Conservation (phyloP, 2,329 filamentous ascomycete genomes). For the Neonectria neomacrospora region DNA sequence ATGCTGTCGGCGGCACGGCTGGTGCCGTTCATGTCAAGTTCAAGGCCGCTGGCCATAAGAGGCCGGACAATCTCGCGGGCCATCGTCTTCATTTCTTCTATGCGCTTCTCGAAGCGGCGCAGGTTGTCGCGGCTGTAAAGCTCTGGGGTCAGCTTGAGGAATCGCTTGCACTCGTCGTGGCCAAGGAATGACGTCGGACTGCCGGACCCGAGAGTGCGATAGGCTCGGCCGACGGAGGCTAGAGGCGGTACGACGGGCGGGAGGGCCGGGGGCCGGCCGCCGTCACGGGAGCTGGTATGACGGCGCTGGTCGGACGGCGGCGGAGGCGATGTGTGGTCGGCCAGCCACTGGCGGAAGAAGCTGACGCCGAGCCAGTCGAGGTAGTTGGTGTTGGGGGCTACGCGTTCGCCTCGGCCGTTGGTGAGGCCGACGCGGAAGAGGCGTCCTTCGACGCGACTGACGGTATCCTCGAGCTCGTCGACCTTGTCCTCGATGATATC, state of each 20-base stretch:
- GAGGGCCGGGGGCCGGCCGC: conserved; percentile 46
- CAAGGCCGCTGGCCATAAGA: conserved; percentile 85
- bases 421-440: conserved; percentile 85
- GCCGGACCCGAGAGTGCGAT: conserved; percentile 77
- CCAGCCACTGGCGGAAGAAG: conserved; percentile 92
- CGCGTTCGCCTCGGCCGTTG: conserved; percentile 82
- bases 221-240: conserved; percentile 76
- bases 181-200: conserved; percentile 72
- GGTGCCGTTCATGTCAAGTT: conserved; percentile 73
- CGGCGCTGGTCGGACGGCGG: conserved; percentile 47
- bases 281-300: conserved; percentile 44
- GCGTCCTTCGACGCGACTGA: conserved; percentile 81
- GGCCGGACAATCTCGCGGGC: conserved; percentile 86
- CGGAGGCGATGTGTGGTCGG: conserved; percentile 84
- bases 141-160: conserved; percentile 84
- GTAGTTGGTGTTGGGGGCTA: conserved; percentile 82
- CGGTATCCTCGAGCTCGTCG: conserved; percentile 86
- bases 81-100: conserved; percentile 88
- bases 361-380: conserved; percentile 90
- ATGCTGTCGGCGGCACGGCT: conserved; percentile 56
- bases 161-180: conserved; percentile 90
- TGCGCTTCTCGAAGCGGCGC: conserved; percentile 82
- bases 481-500: conserved; percentile 96
- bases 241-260: conserved; percentile 58
- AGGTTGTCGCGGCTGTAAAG: conserved; percentile 89